Evolutionary conservation across 345 rosid genomes (phyloP), one percentile per base, ranked within the genome.

Genomic region (Barbarea vulgaris): DNA sequence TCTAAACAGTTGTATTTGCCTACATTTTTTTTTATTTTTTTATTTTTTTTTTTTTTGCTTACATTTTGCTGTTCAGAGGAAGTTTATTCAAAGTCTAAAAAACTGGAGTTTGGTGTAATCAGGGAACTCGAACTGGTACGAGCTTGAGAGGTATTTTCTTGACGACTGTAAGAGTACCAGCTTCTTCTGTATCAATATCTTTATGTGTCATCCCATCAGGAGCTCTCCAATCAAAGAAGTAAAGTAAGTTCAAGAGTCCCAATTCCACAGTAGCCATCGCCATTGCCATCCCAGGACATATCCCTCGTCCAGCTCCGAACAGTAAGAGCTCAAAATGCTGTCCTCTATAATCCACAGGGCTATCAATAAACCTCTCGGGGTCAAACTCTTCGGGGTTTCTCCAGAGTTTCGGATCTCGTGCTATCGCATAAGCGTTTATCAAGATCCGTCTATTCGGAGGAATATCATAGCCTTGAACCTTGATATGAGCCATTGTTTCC

Each of bases 291-390:
- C 64, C 93, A 0, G 87, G 90, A 68, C 93, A 88, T 6, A 67
- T 62, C 77, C 93, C 81, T 46, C 88, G 57, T 13, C 90, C 93
- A 7, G 81, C 70, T 0, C 93, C 93, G 62, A 86, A 86, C 14
- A 90, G 83, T 74, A 86, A 62, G 27, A 57, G 68, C 82, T 84
- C 89, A 4, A 80, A 88, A 66, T 78, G 56, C 10, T 83, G 81
- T 28, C 90, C 90, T 74, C 15, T 88, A 8, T 76, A 76, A 65
- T 86, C 88, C 13, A 81, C 39, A 4, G 65, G 27, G 62, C 56
- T 78, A 4, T 82, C 77, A 0, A 37, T 39, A 67, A 88, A 86
- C 69, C 91, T 82, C 24, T 84, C 86, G 0, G 88, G 91, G 9
- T 50, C 41, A 71, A 88, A 85, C 39, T 76, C 81, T 46, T 81